A percentile compares a stretch with the other conserved stretches of the same genome.
Evolutionary conservation across 2,329 filamentous ascomycete species (phyloP).

Genomic region (Fusarium abutilonis): DNA sequence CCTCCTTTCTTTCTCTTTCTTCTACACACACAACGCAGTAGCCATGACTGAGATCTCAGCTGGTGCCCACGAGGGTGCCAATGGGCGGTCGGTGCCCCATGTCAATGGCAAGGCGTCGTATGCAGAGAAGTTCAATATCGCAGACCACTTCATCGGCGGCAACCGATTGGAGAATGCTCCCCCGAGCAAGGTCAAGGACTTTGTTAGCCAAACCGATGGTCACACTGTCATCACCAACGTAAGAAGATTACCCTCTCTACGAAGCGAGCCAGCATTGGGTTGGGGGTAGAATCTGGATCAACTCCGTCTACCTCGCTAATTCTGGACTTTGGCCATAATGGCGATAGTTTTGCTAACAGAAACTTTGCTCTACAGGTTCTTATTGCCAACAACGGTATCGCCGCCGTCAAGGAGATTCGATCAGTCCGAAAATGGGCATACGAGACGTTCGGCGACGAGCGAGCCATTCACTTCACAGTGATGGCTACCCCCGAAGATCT

Average conservation of each 20-base stretch:
- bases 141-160: slow-evolving; percentile 96
- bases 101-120: slow-evolving; percentile 72
- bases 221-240: slow-evolving; percentile 99
- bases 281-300: not conserved
- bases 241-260: slow-evolving; percentile 52
- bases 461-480: slow-evolving; percentile 98
- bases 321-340: not conserved
- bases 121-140: slow-evolving; percentile 82
- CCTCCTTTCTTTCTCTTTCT: slow-evolving; percentile 15
- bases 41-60: slow-evolving; percentile 61
- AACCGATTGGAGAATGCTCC: slow-evolving; percentile 85
- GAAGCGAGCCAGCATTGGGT: not conserved
- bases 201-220: slow-evolving; percentile 86
- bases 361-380: slow-evolving; percentile 72
- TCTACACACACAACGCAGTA: slow-evolving; percentile 44
- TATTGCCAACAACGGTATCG: slow-evolving; percentile 99
- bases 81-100: slow-evolving; percentile 61
- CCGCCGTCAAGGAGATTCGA: slow-evolving; percentile 98
- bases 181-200: slow-evolving; percentile 92
- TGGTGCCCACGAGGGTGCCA: slow-evolving; percentile 54
- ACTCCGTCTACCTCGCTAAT: slow-evolving; percentile 19
- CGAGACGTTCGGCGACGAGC: slow-evolving; percentile 98
- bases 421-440: slow-evolving; percentile 99
- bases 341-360: slow-evolving; percentile 24
- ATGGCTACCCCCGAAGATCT: slow-evolving; percentile 99